phyloP scores from a whole-genome alignment of 2,329 filamentous ascomycete species.

The Fusarium sp. region DNA sequence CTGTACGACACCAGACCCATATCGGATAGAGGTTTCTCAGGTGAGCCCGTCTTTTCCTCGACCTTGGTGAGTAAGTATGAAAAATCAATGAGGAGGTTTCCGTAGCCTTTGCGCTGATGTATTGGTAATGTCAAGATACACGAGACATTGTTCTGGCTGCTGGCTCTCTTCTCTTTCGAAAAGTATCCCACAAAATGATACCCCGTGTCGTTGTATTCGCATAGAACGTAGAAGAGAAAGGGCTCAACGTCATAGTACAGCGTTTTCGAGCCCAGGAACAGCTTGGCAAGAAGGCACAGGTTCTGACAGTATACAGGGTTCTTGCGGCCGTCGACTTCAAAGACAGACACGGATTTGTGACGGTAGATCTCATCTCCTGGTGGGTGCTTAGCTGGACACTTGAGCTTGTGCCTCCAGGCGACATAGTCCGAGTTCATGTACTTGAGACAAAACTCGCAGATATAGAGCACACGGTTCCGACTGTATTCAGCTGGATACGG shows the following conservation, averaged over 20 bases:
- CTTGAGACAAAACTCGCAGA: constrained; percentile 98
- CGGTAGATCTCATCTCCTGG: constrained; percentile 98
- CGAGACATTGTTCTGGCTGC: constrained; percentile 96
- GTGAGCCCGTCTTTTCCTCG: constrained; percentile 93
- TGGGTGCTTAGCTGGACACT: constrained; percentile 95
- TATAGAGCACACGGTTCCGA: constrained; percentile 94
- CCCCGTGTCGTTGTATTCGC: constrained; percentile 89
- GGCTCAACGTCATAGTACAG: constrained; percentile 98
- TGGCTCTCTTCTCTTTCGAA: constrained; percentile 96
- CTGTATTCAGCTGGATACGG: constrained; percentile 99
- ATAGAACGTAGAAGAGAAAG: constrained; percentile 97
- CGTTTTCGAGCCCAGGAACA: constrained; percentile 98
- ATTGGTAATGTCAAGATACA: constrained; percentile 97
- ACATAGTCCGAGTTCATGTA: constrained; percentile 99
- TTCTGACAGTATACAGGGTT: constrained; percentile 99
- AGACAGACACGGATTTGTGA: constrained; percentile 89
- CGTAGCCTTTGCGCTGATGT: constrained; percentile 96
- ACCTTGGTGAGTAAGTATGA: constrained; percentile 95
- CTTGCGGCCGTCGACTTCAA: constrained; percentile 96
- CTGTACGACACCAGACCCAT: constrained; percentile 98
- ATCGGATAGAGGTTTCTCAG: constrained; percentile 96
- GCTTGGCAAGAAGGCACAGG: constrained; percentile 91
- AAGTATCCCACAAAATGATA: constrained; percentile 99
- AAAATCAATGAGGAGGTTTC: constrained; percentile 96
- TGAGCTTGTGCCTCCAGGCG: constrained; percentile 96